These are phyloP conservation scores for Phyllosticta paracitricarpa DNA, from an alignment of 2,329 filamentous ascomycete genomes.

Conservation along the genomic window DNA sequence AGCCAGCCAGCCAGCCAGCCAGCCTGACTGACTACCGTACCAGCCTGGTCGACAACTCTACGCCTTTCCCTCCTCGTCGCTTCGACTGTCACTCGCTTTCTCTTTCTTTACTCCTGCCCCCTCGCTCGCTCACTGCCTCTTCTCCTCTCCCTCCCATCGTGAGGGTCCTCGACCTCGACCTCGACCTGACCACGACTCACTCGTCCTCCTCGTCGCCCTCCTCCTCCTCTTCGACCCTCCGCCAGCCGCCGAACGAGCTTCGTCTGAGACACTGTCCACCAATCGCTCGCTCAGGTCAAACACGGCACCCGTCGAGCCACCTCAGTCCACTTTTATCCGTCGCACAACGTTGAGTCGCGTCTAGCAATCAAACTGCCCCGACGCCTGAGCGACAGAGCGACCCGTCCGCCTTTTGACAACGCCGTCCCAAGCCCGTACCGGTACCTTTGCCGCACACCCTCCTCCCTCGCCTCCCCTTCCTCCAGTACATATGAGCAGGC, in stretches of 20 bases:
- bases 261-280: constrained; percentile 7
- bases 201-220: background rate
- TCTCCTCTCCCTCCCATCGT: background rate
- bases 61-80: background rate
- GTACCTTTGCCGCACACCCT: background rate
- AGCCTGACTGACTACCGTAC: background rate
- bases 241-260: constrained; percentile 8
- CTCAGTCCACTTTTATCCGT: constrained; percentile 12
- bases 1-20: background rate
- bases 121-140: constrained; percentile 4
- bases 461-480: constrained; percentile 1
- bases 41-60: background rate
- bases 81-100: constrained; percentile 1
- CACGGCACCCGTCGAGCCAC: constrained; percentile 9
- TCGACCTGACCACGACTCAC: constrained; percentile 3
- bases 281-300: constrained; percentile 4
- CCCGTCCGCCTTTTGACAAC: background rate
- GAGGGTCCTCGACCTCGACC: constrained; percentile 7
- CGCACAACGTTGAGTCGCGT: constrained; percentile 10
- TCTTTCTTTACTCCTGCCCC: constrained; percentile 5
- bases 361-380: constrained; percentile 10
- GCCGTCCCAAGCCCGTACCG: background rate
- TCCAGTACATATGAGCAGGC: constrained; percentile 11
- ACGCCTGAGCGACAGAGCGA: constrained; percentile 4
- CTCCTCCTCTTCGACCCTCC: constrained; percentile 1